Evolutionary conservation across 345 rosid genomes (phyloP).

Genomic region (Laguncularia racemosa): DNA sequence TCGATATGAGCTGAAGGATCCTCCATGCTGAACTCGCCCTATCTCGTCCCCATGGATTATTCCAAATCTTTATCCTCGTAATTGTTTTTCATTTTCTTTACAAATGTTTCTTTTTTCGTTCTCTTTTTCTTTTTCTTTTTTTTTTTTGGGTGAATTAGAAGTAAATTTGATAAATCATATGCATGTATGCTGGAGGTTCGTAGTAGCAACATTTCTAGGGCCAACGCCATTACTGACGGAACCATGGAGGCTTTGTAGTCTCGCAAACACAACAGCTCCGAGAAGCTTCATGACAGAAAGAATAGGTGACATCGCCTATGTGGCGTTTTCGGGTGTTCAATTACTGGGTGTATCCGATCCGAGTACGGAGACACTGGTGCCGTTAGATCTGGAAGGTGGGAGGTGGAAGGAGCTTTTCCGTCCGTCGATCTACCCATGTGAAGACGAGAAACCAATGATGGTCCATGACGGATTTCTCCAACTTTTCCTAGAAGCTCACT

Average conservation of each 20-base stretch:
- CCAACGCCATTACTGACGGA: constrained; percentile 47
- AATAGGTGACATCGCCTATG: constrained; percentile 32
- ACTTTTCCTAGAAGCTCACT: constrained; percentile 22
- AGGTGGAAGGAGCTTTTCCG: constrained; percentile 19
- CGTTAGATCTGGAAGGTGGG: constrained; percentile 4
- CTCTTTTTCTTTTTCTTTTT: no score
- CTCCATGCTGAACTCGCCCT: no score
- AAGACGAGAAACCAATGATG: constrained; percentile 40
- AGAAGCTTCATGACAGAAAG: constrained; percentile 18
- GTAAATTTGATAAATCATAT: no score
- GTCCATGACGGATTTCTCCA: constrained; percentile 36
- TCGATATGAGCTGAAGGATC: no score
- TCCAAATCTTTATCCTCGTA: no score
- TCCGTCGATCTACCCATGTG: constrained; percentile 18
- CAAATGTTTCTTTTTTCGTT: no score
- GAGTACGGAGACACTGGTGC: constrained; percentile 12
- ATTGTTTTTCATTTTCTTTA: no score
- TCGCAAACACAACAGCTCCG: constrained; percentile 14
- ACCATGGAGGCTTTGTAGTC: constrained; percentile 53
- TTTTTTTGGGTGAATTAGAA: no score
- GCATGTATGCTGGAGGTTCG: constrained; percentile 30
- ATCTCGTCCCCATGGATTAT: no score
- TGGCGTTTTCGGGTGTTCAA: constrained; percentile 42
- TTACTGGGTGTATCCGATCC: constrained; percentile 8
- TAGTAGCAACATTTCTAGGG: constrained; percentile 47